Base-by-base conservation (phyloP, 768 basidiomycete genomes). In the Suillus weaverae region DNA sequence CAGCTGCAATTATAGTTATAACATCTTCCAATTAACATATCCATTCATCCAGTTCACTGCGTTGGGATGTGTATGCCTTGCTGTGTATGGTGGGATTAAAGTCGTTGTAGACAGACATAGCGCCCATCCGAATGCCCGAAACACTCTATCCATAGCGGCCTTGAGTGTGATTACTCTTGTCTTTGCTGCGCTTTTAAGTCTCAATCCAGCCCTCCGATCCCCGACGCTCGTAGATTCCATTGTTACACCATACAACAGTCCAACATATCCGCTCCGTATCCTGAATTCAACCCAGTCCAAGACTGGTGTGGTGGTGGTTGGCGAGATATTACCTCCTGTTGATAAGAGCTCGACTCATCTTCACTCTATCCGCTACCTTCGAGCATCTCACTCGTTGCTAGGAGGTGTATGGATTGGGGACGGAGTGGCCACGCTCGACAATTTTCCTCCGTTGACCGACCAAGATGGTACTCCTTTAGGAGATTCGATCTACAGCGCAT, bases 241-340 rank as follows among this genome's bases (percentile, higher is more conserved):
- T 18, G 64, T 70, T 33, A 74, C 79, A 63, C 80, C 85, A 5
- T 88, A 85, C 70, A 78, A 74, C 35, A 86, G 84, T 66, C 85
- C 85, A 2, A 75, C 72, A 36, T 81, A 81, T 64, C 84, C 86
- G 3, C 77, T 92, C n/a, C 84, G 81, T 41, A 84, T 94, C 32
- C 84, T 90, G 57, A 91, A 85, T 2, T 83, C 90, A 1, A 82
- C 83, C 22, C 81, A 86, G 62, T 91, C 91, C 22, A 75, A 84
- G n/a, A 96, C 93, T 1, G 95, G 95, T 1, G 79, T 89, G 16
- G 86, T 98, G 39, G 85, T 90, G 2, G 95, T 97, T 9, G 95
- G 87, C 35, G 92, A 98, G 70, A 77, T 84, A 46, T 71, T 85
- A 4, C 80, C 84, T 43, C 82, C 79, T 4, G 63, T 73, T 6